Conservation (phyloP, 208 protist species). For the Trypanosoma melophagium region DNA sequence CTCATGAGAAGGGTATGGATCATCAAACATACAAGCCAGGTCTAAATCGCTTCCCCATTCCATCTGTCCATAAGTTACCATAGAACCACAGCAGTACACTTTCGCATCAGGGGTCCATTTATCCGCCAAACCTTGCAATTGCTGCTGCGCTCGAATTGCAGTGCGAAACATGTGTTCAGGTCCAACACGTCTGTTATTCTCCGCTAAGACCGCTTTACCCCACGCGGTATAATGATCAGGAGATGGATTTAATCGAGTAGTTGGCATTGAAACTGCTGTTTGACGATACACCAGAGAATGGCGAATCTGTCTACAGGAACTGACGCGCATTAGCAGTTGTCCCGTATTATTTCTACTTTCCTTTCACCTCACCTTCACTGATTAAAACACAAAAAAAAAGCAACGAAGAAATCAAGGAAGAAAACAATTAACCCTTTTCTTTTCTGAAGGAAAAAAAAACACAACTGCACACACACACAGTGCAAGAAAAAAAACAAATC, state of each 20-base stretch:
- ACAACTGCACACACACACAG: neutral
- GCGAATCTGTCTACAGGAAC: neutral
- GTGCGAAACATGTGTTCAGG: constrained; percentile 87
- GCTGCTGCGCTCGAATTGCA: constrained; percentile 74
- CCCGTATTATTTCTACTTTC: neutral
- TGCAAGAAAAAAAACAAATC: too few relatives aligned
- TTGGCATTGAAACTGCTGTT: constrained; percentile 1
- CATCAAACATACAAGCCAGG: constrained; percentile 89
- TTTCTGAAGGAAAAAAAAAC: too few relatives aligned
- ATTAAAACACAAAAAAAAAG: neutral
- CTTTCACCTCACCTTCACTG: neutral
- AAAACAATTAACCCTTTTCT: neutral
- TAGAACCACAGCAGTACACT: constrained; percentile 85
- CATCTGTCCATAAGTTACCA: constrained; percentile 89
- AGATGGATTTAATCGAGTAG: constrained; percentile 39
- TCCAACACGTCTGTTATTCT: constrained; percentile 81
- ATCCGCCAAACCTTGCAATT: constrained; percentile 79
- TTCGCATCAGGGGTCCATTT: constrained; percentile 91
- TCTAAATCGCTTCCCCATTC: constrained; percentile 91
- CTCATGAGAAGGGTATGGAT: constrained; percentile 77
- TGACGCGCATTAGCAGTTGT: constrained; percentile 6
- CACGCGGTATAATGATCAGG: constrained; percentile 77
- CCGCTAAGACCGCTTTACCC: constrained; percentile 68
- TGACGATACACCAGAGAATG: constrained; percentile 3
- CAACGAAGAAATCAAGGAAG: neutral